Conservation (phyloP, 2,329 filamentous ascomycete species). For the Akanthomyces muscarius region DNA sequence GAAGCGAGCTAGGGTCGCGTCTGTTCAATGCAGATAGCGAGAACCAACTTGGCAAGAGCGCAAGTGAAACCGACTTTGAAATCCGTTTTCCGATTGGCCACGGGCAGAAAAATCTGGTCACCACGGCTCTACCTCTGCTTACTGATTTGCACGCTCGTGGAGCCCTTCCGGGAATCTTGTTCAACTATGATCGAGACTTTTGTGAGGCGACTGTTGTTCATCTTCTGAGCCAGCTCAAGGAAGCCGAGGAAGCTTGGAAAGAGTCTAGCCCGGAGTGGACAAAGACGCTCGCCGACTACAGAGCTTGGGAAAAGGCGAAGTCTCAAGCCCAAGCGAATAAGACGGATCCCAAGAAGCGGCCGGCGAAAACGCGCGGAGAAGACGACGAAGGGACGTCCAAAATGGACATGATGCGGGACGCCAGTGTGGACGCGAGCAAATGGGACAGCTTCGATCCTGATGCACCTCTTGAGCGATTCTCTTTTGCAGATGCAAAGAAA, state of each 20-base stretch:
- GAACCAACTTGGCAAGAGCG: background rate
- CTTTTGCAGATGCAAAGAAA: constrained; percentile 61
- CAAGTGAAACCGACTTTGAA: background rate
- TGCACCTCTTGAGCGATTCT: constrained; percentile 58
- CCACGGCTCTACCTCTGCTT: constrained; percentile 47
- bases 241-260: constrained; percentile 45
- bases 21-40: background rate
- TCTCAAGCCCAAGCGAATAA: constrained; percentile 32
- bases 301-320: constrained; percentile 52
- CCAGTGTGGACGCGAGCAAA: constrained; percentile 49
- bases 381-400: constrained; percentile 42
- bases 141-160: constrained; percentile 57
- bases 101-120: background rate
- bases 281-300: constrained; percentile 51
- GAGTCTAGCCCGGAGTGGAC: constrained; percentile 56
- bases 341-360: constrained; percentile 30
- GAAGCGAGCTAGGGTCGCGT: constrained; percentile 39
- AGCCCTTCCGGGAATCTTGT: constrained; percentile 69
- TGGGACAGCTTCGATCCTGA: constrained; percentile 67
- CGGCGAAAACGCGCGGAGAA: constrained; percentile 37
- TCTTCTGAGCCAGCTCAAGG: constrained; percentile 48
- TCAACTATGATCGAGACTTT: constrained; percentile 66
- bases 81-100: background rate
- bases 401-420: constrained; percentile 54
- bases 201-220: constrained; percentile 58